Conservation (phyloP, 768 basidiomycete species). For the Chlorophyllum brunneum region DNA sequence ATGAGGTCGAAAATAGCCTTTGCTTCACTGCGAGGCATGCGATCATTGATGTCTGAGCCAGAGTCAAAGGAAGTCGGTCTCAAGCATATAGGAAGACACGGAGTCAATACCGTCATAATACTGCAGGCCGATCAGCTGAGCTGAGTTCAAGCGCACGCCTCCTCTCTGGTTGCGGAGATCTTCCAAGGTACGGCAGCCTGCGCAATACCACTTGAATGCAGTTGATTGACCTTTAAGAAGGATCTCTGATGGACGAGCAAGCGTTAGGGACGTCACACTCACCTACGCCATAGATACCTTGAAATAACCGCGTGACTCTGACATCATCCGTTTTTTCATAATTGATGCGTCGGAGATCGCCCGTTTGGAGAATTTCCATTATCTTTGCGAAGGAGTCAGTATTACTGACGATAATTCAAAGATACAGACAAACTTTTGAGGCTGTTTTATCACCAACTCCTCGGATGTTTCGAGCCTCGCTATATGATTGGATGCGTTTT, state of each 20-base stretch:
- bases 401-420: background rate
- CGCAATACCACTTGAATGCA: slow-evolving; percentile 70
- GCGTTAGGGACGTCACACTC: slow-evolving; percentile 21
- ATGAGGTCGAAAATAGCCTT: slow-evolving; percentile 69
- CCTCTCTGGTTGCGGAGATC: slow-evolving; percentile 61
- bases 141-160: slow-evolving; percentile 55
- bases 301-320: slow-evolving; percentile 52
- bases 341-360: slow-evolving; percentile 61
- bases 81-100: slow-evolving; percentile 1
- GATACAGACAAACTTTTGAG: slow-evolving; percentile 43
- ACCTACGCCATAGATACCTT: slow-evolving; percentile 88
- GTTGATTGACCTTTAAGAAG: slow-evolving; percentile 48
- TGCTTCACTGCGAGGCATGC: slow-evolving; percentile 86
- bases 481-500: slow-evolving; percentile 51
- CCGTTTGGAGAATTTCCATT: slow-evolving; percentile 76
- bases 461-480: slow-evolving; percentile 54
- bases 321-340: slow-evolving; percentile 69
- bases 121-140: slow-evolving; percentile 63
- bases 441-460: slow-evolving; percentile 78
- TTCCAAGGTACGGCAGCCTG: slow-evolving; percentile 74
- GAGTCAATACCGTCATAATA: slow-evolving; percentile 60
- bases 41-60: slow-evolving; percentile 65
- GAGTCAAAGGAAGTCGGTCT: background rate
- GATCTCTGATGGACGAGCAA: background rate
- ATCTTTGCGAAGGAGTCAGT: slow-evolving; percentile 45